These are phyloP conservation scores for Coniochaeta sp. DNA, from an alignment of 2,329 filamentous ascomycete genomes.

Conservation along the genomic window DNA sequence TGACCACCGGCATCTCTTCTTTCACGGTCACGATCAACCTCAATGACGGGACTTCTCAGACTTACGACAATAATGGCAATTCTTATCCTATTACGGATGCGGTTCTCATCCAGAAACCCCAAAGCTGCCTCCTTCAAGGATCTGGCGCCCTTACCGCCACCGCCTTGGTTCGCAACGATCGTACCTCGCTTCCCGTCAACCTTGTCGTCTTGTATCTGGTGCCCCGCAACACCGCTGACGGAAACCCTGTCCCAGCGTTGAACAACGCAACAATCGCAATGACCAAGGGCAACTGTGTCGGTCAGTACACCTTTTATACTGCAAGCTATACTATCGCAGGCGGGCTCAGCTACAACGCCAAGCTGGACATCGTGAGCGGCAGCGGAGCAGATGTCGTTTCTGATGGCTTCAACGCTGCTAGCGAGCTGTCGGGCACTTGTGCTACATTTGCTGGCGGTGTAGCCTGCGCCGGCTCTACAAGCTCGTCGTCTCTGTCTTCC, in stretches of 20 bases:
- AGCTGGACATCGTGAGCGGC: slow-evolving; percentile 36
- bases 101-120: slow-evolving; percentile 45
- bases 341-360: slow-evolving; percentile 33
- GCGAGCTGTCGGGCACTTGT: slow-evolving; percentile 36
- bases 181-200: slow-evolving; percentile 29
- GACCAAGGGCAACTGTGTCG: slow-evolving; percentile 33
- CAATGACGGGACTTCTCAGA: slow-evolving; percentile 34
- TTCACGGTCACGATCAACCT: slow-evolving; percentile 46
- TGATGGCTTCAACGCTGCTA: slow-evolving; percentile 42
- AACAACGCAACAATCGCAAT: slow-evolving; percentile 29
- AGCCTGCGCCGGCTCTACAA: slow-evolving; percentile 17
- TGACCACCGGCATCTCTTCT: slow-evolving; percentile 53
- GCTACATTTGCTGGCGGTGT: slow-evolving; percentile 27
- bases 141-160: slow-evolving; percentile 34
- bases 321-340: slow-evolving; percentile 35
- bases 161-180: slow-evolving; percentile 42
- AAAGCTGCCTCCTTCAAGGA: slow-evolving; percentile 44
- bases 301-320: slow-evolving; percentile 40
- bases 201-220: slow-evolving; percentile 35
- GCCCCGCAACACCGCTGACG: slow-evolving; percentile 22
- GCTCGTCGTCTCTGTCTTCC: slow-evolving; percentile 9
- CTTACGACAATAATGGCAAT: slow-evolving; percentile 50
- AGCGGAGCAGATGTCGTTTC: slow-evolving; percentile 22
- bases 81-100: slow-evolving; percentile 47
- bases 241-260: slow-evolving; percentile 34